Evolutionary conservation across 441 rosid genomes (phyloP), one percentile per base, ranked within the genome.

Genomic region (Erodium chrysanthum): DNA sequence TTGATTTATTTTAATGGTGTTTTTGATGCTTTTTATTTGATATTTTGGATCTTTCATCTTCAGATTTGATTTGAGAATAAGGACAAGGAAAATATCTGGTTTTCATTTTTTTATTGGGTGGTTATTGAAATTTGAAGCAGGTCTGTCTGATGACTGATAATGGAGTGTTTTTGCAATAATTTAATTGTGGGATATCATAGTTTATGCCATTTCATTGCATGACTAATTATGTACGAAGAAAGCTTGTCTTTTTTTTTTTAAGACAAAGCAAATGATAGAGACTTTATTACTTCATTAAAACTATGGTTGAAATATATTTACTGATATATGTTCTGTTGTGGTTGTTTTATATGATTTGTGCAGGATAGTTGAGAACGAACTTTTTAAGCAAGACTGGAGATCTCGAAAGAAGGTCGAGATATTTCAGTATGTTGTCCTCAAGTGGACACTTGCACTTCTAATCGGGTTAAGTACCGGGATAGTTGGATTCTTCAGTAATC

Each of bases 321-420:
- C 22, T 50, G 17, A 5, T 7, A 48, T n/a, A 4, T 46, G 15
- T 46, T 12, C 2, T 1, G 11, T 12, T 46, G n/a, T n/a, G n/a
- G 52, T 46, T 12, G 56, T 48, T 48, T 48, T 48, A 15, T 15
- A 17, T 50, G 21, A 50, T 50, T 15, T 50, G 59, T 5, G 59
- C 85, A 89, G 99, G 89, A 88, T 94, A 67, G 62, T 79, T 9
- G 97, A 94, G 78, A 94, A 94, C 73, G 96, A 82, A 62, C 81
- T 94, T 54, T 88, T 94, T 74, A 90, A 87, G 81, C 97, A 91
- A 65, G 96, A 94, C 66, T 94, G 99, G 97, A 84, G 99, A 74
- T 77, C 96, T 5, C 84, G 96, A 74, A 87, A 44, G 82, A 91
- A 83, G 84, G 76, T 77, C 22, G 85, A 94, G 86, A 91, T 91